Evolutionary conservation across 2,329 filamentous ascomycete species (phyloP), one percentile per base, ranked within the genome.

Genomic region (Pestalotiopsis sp.): DNA sequence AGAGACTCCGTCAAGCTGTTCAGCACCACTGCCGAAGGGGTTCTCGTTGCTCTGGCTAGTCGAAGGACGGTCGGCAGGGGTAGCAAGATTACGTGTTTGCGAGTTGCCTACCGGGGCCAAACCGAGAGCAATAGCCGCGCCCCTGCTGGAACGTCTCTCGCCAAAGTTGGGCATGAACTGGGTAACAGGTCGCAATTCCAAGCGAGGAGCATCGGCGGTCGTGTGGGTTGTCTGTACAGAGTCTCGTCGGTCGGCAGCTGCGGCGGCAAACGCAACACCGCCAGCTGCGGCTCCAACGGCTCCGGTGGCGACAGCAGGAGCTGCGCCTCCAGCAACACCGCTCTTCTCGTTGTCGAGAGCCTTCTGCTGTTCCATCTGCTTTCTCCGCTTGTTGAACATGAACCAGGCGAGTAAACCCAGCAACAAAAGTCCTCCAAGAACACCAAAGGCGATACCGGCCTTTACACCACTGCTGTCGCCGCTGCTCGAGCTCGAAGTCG

Each of bases 371-470:
- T 82, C 78, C 70, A 86, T 82, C 77, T 90, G 88, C 85, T 91
- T 92, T 84, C 91, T 93, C 75, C 89, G 88, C 73, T 81, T 85
- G 73, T 87, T 90, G 76, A 94, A 86, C 69, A 93, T 78, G 78
- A 97, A 89, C 76, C 93, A 91, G 22, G 92, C 83, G 24, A 92
- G 77, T n/a, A 89, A 82, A 38, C 89, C 88, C 30, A 96, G 77
- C 2, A 91, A 79, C 39, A 91, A 87, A 30, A 97, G 73, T 62
- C 88, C 88, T 6, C 91, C 84, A 39, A 98, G 80, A 61, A 97
- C 88, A 75, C 94, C 94, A 76, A 98, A 90, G 5, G 91, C 93
- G 70, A 98, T 87, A 69, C 96, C 96, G 57, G 94, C 94, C 79
- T 94, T 96, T 56, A 81, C 77, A 38, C 81, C 85, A 9, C 72